phyloP scores from a whole-genome alignment of 441 rosid species.

The Bruguiera hainesii region DNA sequence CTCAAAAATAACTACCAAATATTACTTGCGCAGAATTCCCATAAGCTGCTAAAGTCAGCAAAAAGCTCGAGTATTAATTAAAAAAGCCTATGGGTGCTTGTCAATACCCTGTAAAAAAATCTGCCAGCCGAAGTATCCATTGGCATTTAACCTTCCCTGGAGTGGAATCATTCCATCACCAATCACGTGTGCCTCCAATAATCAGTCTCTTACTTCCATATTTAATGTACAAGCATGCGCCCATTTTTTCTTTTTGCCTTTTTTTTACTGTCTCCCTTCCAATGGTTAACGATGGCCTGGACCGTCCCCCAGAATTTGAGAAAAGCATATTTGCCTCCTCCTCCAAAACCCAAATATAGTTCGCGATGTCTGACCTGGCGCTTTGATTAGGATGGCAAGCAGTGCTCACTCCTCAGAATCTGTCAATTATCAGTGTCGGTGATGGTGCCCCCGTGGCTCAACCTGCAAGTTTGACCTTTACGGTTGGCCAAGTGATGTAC shows the following conservation, averaged over 20 bases:
- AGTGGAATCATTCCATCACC: neutral
- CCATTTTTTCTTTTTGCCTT: too few relatives aligned
- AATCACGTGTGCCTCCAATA: neutral
- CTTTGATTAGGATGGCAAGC: neutral
- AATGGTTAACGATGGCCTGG: neutral
- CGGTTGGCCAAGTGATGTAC: too few relatives aligned
- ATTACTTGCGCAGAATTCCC: neutral
- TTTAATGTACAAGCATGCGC: neutral
- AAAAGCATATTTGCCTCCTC: neutral
- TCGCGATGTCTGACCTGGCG: too few relatives aligned
- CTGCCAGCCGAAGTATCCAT: neutral
- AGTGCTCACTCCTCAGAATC: constrained; percentile 26
- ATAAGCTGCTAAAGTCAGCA: neutral
- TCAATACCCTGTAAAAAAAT: neutral
- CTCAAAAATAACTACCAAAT: too few relatives aligned
- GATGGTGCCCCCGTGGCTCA: too few relatives aligned
- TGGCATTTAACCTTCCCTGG: neutral
- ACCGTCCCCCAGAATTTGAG: neutral
- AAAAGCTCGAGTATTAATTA: neutral
- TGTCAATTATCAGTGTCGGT: constrained; percentile 12
- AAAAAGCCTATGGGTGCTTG: neutral
- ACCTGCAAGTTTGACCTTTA: too few relatives aligned
- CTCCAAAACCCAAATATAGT: too few relatives aligned
- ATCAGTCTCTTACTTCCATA: too few relatives aligned
- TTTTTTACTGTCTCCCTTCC: neutral